A percentile compares a stretch with the other conserved stretches of the same genome.
Conservation (phyloP, 108 stramenopile genomes). For the Chaetoceros muelleri region DNA sequence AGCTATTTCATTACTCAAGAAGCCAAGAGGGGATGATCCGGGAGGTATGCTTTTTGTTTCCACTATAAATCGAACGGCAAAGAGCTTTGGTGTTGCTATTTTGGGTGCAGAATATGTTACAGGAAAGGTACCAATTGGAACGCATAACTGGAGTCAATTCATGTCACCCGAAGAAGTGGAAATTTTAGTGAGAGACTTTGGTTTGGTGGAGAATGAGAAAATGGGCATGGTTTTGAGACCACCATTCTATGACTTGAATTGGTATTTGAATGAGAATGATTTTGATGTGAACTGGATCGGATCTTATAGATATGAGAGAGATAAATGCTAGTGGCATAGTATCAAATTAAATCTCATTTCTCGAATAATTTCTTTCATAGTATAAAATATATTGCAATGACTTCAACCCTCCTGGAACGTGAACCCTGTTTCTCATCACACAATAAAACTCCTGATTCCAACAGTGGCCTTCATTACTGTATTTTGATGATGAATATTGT, state of each 20-base stretch:
- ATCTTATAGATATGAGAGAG: constrained; percentile 28
- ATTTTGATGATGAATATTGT: no score
- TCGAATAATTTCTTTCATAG: background rate
- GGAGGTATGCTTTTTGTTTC: constrained; percentile 80
- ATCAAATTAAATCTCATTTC: background rate
- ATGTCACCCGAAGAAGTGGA: constrained; percentile 57
- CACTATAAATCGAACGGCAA: constrained; percentile 84
- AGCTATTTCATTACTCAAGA: constrained; percentile 54
- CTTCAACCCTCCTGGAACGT: no score
- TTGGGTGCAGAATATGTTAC: constrained; percentile 87
- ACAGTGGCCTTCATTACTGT: no score
- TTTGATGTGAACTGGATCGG: constrained; percentile 83
- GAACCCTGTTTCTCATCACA: no score
- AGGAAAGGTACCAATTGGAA: constrained; percentile 80
- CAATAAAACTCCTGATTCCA: no score
- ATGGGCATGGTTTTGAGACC: constrained; percentile 47
- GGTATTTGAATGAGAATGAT: constrained; percentile 51
- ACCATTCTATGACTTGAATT: constrained; percentile 52
- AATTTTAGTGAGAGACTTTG: constrained; percentile 6
- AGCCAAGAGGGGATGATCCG: constrained; percentile 5
- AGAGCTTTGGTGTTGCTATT: constrained; percentile 75
- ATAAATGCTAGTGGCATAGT: background rate
- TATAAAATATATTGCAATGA: background rate
- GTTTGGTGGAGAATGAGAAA: constrained; percentile 25
- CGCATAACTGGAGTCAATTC: constrained; percentile 87